phyloP scores from a whole-genome alignment of 2,329 filamentous ascomycete genomes.

The Bipolaris oryzae region DNA sequence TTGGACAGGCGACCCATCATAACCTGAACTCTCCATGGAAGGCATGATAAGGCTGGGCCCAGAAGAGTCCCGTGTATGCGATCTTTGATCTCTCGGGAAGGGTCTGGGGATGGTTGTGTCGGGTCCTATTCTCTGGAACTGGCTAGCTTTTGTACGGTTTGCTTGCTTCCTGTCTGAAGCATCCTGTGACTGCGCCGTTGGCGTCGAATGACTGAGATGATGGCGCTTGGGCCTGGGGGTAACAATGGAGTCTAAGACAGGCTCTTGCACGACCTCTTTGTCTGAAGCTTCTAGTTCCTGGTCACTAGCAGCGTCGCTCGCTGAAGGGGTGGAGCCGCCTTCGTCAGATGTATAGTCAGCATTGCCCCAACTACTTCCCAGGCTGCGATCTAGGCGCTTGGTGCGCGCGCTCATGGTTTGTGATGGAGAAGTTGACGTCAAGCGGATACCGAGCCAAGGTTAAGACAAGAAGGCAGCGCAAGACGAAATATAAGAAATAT shows the following conservation, averaged over 20 bases:
- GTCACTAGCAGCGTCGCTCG: conserved; percentile 33
- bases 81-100: conserved; percentile 18
- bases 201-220: conserved; percentile 18
- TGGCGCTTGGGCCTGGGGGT: conserved; percentile 22
- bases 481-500: background rate
- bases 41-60: conserved; percentile 55
- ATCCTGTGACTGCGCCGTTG: conserved; percentile 13
- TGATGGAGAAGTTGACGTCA: background rate
- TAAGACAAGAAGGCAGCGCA: background rate
- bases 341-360: conserved; percentile 38
- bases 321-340: conserved; percentile 33
- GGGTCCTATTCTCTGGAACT: conserved; percentile 19
- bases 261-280: conserved; percentile 24
- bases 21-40: conserved; percentile 27
- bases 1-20: conserved; percentile 15
- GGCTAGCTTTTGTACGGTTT: conserved; percentile 10
- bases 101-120: conserved; percentile 12
- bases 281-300: conserved; percentile 32
- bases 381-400: conserved; percentile 30
- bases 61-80: conserved; percentile 26
- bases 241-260: conserved; percentile 16
- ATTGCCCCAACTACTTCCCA: conserved; percentile 46
- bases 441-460: background rate
- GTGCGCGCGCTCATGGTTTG: conserved; percentile 26
- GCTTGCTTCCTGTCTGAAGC: conserved; percentile 22